Evolutionary conservation across 257 asterid genomes (phyloP).

Genomic region (Nemophila menziesii): DNA sequence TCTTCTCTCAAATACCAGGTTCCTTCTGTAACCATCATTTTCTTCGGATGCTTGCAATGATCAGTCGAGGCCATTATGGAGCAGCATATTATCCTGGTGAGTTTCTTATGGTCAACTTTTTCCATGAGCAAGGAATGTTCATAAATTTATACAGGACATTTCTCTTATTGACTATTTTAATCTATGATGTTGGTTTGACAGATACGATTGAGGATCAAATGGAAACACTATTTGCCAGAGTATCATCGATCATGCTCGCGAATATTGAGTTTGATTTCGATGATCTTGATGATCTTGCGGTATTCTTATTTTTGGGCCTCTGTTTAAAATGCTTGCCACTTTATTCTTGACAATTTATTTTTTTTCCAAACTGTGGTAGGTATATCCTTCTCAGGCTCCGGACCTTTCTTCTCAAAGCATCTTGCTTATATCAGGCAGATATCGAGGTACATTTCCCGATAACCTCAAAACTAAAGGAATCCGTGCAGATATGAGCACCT

Average conservation of each 20-base stretch:
- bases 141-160: not conserved
- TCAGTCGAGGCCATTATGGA: slow-evolving; percentile 60
- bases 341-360: not conserved
- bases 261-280: slow-evolving; percentile 55
- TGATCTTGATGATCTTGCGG: slow-evolving; percentile 40
- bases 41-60: slow-evolving; percentile 72
- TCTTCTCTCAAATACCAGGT: slow-evolving; percentile 26
- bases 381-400: slow-evolving; percentile 71
- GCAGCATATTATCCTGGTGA: slow-evolving; percentile 46
- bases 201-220: slow-evolving; percentile 59
- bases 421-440: slow-evolving; percentile 75
- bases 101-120: slow-evolving; percentile 11
- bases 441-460: slow-evolving; percentile 65
- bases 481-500: slow-evolving; percentile 48
- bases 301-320: slow-evolving; percentile 6
- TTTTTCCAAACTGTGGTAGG: slow-evolving; percentile 21
- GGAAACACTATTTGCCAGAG: slow-evolving; percentile 56
- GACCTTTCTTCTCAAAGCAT: slow-evolving; percentile 76
- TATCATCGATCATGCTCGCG: slow-evolving; percentile 57
- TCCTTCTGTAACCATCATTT: slow-evolving; percentile 83
- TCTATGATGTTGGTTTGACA: slow-evolving; percentile 26
- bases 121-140: not conserved
- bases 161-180: slow-evolving; percentile 8
- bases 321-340: not conserved
- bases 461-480: slow-evolving; percentile 44